Base-by-base conservation (phyloP, 148 eudicot genomes). In the Silene uniflora region DNA sequence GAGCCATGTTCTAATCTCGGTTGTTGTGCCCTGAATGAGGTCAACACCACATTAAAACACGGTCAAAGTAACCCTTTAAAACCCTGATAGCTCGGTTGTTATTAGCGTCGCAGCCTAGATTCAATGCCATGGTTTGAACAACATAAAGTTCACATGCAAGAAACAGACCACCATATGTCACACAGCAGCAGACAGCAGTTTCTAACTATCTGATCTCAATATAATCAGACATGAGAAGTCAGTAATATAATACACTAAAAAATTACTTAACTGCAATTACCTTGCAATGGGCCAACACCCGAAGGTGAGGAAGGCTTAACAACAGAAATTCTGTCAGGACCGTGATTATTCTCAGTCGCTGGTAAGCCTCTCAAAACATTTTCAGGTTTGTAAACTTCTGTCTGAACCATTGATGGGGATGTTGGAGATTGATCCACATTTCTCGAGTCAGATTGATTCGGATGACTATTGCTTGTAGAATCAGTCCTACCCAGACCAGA, bases 231-330 rank as follows among this genome's bases (percentile, higher is more conserved):
- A 74, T 32, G 61, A 60, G 16, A 60, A 44, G 66, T 62, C 14
- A 69, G 13, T 17, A 69, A 18, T 14, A 49, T 65, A 67, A 62
- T 49, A 75, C 9, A 29, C 7, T 10, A 29, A 68, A 56, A 42
- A 54, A 8, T 52, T 29, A 27, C 32, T 17, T 8, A 58, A 27
- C 70, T 76, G 52, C 23, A 71, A 71, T 11, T 54, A 89, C 85
- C 80, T 80, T 74, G 46, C 27, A 62, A 61, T 32, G 71, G 75
- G 42, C 65, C 73, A 70, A 75, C 76, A 74, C 69, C 75, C 44
- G 54, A 75, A 47, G 54, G 69, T 23, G 74, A 71, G 39, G 73
- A 75, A 61, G 82, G 67, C 70, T 78, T 72, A 70, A 71, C 77
- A 75, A 29, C 84, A 5, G 73, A 60, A 23, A 55, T 68, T 63